Evolutionary conservation across 768 basidiomycete genomes (phyloP), one percentile per base, ranked within the genome.

Genomic region (Russula emetica): DNA sequence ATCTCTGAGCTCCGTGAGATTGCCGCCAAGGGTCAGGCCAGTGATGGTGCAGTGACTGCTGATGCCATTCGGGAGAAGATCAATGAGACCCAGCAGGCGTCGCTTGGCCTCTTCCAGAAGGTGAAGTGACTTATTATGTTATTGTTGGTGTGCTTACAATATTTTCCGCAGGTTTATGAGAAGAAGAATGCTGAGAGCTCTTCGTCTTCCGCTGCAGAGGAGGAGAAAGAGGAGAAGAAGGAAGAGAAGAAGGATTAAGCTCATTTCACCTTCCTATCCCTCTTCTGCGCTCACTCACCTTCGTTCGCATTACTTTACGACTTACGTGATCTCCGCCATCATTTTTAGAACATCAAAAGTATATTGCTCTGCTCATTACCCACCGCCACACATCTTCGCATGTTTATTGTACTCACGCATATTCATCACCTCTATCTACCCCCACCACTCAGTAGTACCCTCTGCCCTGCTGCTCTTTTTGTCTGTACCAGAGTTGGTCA

Each of bases 101-200:
- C 93, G 20, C 85, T 98, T 42, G 91, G 92, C 64, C 87, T 98
- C 63, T 98, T 98, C 95, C 90, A 96, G 77, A 96, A 94, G 87
- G 63, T 64, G 38, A 28, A n/a, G 18, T 47, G 2, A n/a, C 0
- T 3, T 3, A 13, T 32, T 38, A 5, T 8, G 22, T 14, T 26
- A 3, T 26, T 20, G 24, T 6, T 26, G 18, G 14, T 20, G 20
- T 47, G 2, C 53, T 60, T 22, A 64, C 45, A 9, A 5, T 24
- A 0, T 32, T 18, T 34, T 55, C 50, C 9, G 8, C 3, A 64
- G 63, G 86, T 92, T 16, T 94, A 95, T 74, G 92, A 94, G 83
- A 96, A 96, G 84, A 85, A 88, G 62, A 85, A 83, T 69, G 87
- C 89, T 32, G 90, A 92, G 67, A 78, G 74, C 44, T 78, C 82